Base-by-base conservation (phyloP, 1,284 basidiomycete genomes). In the Thelephora terrestris region DNA sequence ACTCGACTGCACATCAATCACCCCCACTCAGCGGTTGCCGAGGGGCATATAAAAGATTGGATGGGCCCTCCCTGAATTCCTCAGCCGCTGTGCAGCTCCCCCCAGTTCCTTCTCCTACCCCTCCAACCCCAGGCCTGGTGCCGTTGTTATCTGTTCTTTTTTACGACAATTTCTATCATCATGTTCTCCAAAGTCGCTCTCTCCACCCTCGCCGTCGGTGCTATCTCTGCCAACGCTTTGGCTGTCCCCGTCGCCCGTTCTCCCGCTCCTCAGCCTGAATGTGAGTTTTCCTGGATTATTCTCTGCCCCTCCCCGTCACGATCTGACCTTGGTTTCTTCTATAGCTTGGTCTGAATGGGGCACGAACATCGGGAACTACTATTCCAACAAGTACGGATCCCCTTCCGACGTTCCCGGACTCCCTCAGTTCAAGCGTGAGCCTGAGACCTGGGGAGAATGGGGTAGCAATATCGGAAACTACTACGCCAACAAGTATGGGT, bases 141-240 rank as follows among this genome's bases (percentile, higher is more conserved):
- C 39, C 39, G 25, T 42, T 20, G 25, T 42, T 42, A 32, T 42
- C 39, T 21, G 25, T 42, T 42, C 39, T 25, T 10, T 39, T 10
- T 23, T n/a, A 23, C 39, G 25, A 42, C 39, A 25, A 9, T 21
- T 12, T 3, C 12, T 27, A 27, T 14, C 29, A 32, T 32, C 29
- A 42, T 42, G 39, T 42, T 42, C 39, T 42, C 39, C 17, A 42
- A 42, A 42, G 39, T 42, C 18, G 39, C 39, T 25, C 39, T 42
- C 39, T 20, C 39, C 16, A 18, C 39, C 39, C 12, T 42, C 39
- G 17, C 25, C 25, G 10, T 42, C n/a, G 39, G 21, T 21, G 39
- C 39, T 25, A 9, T 42, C n/a, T 21, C 25, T 5, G 39, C 21
- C 25, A 42, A 42, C 39, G 39, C 39, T 20, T 21, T 25, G 20